phyloP scores from a whole-genome alignment of 306 rosid genomes.

The Sechiopsis laciniata region DNA sequence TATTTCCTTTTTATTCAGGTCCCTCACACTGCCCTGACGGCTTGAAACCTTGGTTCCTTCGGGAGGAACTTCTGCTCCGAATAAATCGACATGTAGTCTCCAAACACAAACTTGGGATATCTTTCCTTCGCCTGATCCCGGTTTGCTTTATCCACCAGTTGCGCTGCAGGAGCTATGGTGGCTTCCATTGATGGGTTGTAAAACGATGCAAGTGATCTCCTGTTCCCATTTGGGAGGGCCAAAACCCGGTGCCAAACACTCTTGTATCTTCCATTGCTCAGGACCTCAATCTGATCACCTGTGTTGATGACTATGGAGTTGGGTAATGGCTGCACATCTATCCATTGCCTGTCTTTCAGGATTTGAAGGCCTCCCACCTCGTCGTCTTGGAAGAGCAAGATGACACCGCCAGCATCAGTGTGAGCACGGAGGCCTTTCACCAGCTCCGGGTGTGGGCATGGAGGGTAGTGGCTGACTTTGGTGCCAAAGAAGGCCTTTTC shows the following conservation, averaged over 20 bases:
- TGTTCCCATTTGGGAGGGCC: conserved; percentile 50
- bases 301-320: conserved; percentile 88
- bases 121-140: conserved; percentile 37
- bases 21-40: conserved; percentile 51
- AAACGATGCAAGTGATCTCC: conserved; percentile 88
- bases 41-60: conserved; percentile 86
- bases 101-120: conserved; percentile 83
- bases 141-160: conserved; percentile 39
- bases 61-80: conserved; percentile 86
- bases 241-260: conserved; percentile 89
- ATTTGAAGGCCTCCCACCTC: conserved; percentile 85
- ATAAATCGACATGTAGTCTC: conserved; percentile 84
- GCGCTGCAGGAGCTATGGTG: conserved; percentile 77
- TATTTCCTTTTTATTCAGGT: not conserved
- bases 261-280: conserved; percentile 84
- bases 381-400: conserved; percentile 88
- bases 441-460: conserved; percentile 73
- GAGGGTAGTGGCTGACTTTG: conserved; percentile 97
- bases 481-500: conserved; percentile 81
- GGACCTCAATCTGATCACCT: conserved; percentile 98
- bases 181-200: conserved; percentile 84
- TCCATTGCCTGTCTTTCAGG: conserved; percentile 86
- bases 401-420: conserved; percentile 94
- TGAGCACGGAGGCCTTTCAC: conserved; percentile 88
- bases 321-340: conserved; percentile 72